A percentile compares a stretch with the other conserved stretches of the same genome.
These are phyloP conservation scores for Fomitopsis pulvina DNA, from an alignment of 768 basidiomycete genomes.

Conservation along the genomic window DNA sequence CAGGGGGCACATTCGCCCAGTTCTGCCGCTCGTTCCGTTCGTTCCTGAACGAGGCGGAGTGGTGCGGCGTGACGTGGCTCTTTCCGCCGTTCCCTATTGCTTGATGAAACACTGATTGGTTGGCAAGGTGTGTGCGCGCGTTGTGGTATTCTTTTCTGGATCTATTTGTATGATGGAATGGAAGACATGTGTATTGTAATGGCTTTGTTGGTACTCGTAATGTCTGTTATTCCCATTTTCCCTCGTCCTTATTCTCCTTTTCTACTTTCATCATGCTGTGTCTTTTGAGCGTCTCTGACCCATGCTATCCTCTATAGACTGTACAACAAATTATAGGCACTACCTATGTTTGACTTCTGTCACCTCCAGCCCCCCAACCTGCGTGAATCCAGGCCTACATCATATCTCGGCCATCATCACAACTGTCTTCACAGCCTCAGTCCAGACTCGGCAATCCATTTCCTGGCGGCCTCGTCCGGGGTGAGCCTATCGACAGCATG, in stretches of 20 bases:
- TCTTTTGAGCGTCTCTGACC: too few relatives aligned
- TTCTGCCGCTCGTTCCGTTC: not conserved
- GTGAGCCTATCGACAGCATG: not conserved
- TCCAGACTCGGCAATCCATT: not conserved
- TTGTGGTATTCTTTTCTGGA: not conserved
- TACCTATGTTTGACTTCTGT: not conserved
- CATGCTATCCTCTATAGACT: not conserved
- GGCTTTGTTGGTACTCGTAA: not conserved
- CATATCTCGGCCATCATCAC: too few relatives aligned
- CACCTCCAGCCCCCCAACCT: too few relatives aligned
- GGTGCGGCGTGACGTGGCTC: not conserved
- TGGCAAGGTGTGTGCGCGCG: not conserved
- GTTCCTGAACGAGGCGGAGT: not conserved
- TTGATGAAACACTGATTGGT: not conserved
- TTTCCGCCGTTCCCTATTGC: not conserved
- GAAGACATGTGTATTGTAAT: not conserved
- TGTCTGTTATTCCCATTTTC: not conserved
- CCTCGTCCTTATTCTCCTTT: too few relatives aligned
- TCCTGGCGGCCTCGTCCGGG: not conserved
- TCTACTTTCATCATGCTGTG: too few relatives aligned
- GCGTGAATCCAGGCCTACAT: too few relatives aligned
- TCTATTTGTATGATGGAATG: not conserved
- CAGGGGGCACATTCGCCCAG: not conserved
- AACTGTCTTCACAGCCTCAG: not conserved
- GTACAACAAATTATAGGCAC: not conserved